Evolutionary conservation across 2,329 filamentous ascomycete species (phyloP).

Genomic region (Stagonosporopsis vannaccii): DNA sequence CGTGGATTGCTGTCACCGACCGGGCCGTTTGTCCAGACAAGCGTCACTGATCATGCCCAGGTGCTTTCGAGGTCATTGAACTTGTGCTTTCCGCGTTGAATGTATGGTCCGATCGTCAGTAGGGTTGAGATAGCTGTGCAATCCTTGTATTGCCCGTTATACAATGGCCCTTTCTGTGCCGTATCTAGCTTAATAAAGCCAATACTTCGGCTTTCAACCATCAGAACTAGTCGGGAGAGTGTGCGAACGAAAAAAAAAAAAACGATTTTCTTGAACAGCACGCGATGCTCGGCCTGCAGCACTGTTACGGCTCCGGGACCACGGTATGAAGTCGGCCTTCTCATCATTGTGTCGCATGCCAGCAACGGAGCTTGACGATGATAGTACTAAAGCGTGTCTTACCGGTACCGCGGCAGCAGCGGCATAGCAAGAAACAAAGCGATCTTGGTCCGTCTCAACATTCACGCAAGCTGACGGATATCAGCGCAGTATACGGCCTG

Average conservation of each 20-base stretch:
- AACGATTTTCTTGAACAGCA: not conserved
- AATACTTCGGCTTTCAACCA: too few relatives aligned
- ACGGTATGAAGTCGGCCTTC: too few relatives aligned
- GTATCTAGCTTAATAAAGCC: too few relatives aligned
- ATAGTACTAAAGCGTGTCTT: not conserved
- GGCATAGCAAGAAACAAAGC: not conserved
- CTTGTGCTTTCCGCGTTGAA: too few relatives aligned
- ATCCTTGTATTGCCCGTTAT: not conserved
- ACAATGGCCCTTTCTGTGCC: too few relatives aligned
- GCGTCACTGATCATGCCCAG: not conserved
- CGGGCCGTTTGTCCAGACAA: not conserved
- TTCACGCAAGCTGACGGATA: slow-evolving; percentile 7
- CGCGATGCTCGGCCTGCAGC: too few relatives aligned
- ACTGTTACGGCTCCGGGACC: not conserved
- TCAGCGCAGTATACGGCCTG: slow-evolving; percentile 3
- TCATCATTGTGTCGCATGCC: not conserved
- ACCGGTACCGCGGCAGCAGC: slow-evolving; percentile 13
- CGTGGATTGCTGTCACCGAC: not conserved
- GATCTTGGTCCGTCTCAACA: too few relatives aligned
- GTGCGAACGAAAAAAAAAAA: too few relatives aligned
- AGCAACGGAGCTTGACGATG: not conserved
- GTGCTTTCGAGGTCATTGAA: not conserved
- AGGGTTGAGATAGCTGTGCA: not conserved
- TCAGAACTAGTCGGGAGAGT: too few relatives aligned
- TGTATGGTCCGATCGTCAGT: not conserved